These are phyloP conservation scores for Apocynum venetum DNA, from an alignment of 257 asterid genomes.

Conservation along the genomic window DNA sequence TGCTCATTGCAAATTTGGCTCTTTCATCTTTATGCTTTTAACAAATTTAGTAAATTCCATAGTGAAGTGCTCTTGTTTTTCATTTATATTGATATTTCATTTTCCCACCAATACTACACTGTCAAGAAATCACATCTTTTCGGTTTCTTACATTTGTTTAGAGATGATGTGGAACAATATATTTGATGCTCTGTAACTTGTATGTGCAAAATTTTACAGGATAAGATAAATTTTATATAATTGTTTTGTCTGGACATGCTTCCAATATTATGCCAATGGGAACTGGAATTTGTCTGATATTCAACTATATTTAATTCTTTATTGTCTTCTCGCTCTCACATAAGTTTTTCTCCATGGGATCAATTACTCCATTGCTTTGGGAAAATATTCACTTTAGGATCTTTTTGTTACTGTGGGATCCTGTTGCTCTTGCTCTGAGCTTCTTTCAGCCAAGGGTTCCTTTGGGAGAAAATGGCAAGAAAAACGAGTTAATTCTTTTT, in stretches of 20 bases:
- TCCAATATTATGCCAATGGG: background rate
- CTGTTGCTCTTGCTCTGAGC: too few relatives aligned
- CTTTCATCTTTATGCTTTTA: background rate
- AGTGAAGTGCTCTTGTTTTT: background rate
- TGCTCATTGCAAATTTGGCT: background rate
- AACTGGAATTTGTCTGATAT: background rate
- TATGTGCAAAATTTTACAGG: background rate
- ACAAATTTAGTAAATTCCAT: background rate
- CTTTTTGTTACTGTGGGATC: background rate
- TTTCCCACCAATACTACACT: background rate
- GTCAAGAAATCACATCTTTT: background rate
- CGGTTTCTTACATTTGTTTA: background rate
- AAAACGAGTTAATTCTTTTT: background rate
- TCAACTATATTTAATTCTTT: background rate
- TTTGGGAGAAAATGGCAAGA: background rate
- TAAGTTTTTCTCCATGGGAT: background rate
- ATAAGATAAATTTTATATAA: background rate
- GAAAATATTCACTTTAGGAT: background rate
- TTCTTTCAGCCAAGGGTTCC: background rate
- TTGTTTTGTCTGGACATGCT: background rate
- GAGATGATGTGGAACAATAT: background rate
- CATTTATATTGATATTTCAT: background rate
- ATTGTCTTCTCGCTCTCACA: background rate
- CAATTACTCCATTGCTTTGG: background rate
- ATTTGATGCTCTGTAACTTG: background rate